Conservation (phyloP, 2,329 filamentous ascomycete species). For the Sporothrix humicola region DNA sequence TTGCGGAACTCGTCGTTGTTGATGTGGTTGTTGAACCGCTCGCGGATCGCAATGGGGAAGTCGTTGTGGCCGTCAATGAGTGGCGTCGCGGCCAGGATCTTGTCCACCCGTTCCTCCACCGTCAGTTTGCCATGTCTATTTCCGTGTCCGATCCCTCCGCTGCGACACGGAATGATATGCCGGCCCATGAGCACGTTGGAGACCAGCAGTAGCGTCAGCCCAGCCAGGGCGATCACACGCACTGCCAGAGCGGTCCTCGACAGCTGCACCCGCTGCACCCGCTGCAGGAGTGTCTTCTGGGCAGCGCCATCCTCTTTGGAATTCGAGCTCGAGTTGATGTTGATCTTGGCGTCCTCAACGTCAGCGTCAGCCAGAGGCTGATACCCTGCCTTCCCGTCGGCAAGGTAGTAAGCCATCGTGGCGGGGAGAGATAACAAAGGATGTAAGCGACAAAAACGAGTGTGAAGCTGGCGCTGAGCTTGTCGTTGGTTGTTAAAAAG, state of each 20-base stretch:
- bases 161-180: neutral
- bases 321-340: too few relatives aligned
- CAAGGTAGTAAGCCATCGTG: slow-evolving; percentile 11
- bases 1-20: slow-evolving; percentile 74
- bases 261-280: slow-evolving; percentile 4
- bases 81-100: slow-evolving; percentile 38
- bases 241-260: neutral
- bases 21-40: slow-evolving; percentile 75
- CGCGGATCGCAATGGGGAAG: slow-evolving; percentile 74
- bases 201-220: slow-evolving; percentile 15
- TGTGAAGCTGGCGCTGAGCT: neutral
- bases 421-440: neutral
- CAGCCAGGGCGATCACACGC: slow-evolving; percentile 24
- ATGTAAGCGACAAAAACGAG: neutral
- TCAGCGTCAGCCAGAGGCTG: neutral
- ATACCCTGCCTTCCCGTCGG: slow-evolving; percentile 22
- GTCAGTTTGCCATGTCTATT: slow-evolving; percentile 11
- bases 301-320: neutral
- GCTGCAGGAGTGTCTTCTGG: neutral
- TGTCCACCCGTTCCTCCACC: slow-evolving; percentile 39
- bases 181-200: slow-evolving; percentile 26
- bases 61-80: slow-evolving; percentile 82
- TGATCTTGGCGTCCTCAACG: neutral
- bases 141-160: neutral
- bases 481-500: neutral